Percentiles rank a stretch among this genome's conserved stretches.
These are phyloP conservation scores for Kodamaea nitidulidarum DNA, from an alignment of 805 yeast species.

Conservation along the genomic window DNA sequence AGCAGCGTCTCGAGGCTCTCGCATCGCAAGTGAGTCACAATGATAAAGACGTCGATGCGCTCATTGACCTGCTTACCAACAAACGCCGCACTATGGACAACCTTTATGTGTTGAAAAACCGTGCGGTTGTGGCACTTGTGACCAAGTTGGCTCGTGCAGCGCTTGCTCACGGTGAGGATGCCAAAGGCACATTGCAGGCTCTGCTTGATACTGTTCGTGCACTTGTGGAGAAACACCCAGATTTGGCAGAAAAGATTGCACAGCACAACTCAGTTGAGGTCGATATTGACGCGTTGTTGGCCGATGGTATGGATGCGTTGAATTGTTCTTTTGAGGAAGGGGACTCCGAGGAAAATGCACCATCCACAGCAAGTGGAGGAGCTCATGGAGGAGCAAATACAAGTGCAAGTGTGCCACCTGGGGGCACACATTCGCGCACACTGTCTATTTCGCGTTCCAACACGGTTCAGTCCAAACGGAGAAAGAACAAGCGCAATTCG, in stretches of 20 bases:
- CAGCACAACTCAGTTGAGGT: slow-evolving; percentile 25
- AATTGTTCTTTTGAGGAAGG: slow-evolving; percentile 33
- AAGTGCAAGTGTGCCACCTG: not conserved
- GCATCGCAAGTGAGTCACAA: slow-evolving; percentile 35
- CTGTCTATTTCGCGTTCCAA: slow-evolving; percentile 15
- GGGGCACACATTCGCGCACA: slow-evolving; percentile 6
- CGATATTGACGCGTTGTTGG: slow-evolving; percentile 32
- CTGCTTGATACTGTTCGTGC: slow-evolving; percentile 43
- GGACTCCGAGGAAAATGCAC: slow-evolving; percentile 4
- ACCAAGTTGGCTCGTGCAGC: slow-evolving; percentile 42
- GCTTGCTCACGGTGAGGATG: slow-evolving; percentile 46
- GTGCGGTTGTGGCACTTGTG: slow-evolving; percentile 39
- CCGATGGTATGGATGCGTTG: slow-evolving; percentile 30
- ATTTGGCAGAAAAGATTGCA: slow-evolving; percentile 27
- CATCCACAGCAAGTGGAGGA: slow-evolving; percentile 4
- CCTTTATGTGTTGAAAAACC: slow-evolving; percentile 46
- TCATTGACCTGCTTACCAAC: slow-evolving; percentile 45
- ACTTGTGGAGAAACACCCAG: slow-evolving; percentile 36
- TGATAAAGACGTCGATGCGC: slow-evolving; percentile 48
- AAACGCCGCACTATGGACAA: slow-evolving; percentile 48
- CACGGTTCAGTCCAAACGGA: slow-evolving; percentile 20
- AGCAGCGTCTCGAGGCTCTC: slow-evolving; percentile 33
- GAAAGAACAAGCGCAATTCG: slow-evolving; percentile 34
- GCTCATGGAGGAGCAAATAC: not conserved
- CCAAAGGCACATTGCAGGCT: slow-evolving; percentile 41